Conservation (phyloP, 1,139 yeast species). For the Williopsis jadinii region DNA sequence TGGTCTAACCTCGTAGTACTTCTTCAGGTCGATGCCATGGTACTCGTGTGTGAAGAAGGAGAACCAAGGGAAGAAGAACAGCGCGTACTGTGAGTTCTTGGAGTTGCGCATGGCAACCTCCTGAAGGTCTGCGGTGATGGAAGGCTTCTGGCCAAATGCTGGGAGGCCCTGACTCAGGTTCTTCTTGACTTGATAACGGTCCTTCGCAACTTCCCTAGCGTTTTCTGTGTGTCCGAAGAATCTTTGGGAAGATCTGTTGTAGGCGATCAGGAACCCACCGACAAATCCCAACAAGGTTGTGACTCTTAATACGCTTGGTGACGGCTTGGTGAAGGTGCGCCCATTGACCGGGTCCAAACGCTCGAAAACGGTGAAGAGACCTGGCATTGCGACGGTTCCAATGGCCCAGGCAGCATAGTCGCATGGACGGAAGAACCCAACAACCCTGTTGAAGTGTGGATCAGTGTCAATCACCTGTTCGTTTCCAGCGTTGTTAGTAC, state of each 20-base stretch:
- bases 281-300: constrained; percentile 54
- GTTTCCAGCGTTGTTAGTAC: constrained; percentile 6
- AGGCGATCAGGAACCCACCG: constrained; percentile 70
- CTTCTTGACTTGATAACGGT: constrained; percentile 67
- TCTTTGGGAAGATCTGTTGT: constrained; percentile 58
- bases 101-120: constrained; percentile 77
- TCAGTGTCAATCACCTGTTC: constrained; percentile 54
- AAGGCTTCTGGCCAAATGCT: constrained; percentile 54
- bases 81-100: constrained; percentile 56
- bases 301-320: constrained; percentile 52
- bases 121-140: constrained; percentile 63
- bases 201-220: constrained; percentile 61
- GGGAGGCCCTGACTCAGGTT: constrained; percentile 60
- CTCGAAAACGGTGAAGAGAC: constrained; percentile 55
- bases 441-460: constrained; percentile 69
- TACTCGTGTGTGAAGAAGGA: constrained; percentile 76
- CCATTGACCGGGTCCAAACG: constrained; percentile 58
- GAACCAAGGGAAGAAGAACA: constrained; percentile 75
- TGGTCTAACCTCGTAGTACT: constrained; percentile 19
- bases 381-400: constrained; percentile 59
- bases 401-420: constrained; percentile 64
- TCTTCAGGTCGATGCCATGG: constrained; percentile 58
- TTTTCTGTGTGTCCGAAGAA: constrained; percentile 80
- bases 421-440: constrained; percentile 61
- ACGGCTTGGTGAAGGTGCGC: constrained; percentile 48